phyloP scores from a whole-genome alignment of 306 rosid species.

The Cucurbita maxima region DNA sequence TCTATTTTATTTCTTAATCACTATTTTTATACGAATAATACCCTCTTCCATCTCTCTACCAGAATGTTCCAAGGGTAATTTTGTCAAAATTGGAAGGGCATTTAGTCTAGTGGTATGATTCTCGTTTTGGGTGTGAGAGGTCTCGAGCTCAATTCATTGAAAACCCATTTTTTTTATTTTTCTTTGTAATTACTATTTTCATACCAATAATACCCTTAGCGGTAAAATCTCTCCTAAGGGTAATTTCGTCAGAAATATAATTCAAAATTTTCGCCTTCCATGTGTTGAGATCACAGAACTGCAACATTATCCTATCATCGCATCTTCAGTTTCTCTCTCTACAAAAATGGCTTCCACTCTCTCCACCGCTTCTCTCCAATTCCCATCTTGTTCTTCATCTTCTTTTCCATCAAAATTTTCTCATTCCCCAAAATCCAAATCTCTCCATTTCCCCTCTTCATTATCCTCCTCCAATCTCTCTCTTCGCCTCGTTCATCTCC shows the following conservation, averaged over 20 bases:
- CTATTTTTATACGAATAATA: no score
- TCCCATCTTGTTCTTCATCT: slow-evolving; percentile 27
- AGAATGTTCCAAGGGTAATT: no score
- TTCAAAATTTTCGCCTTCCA: background rate
- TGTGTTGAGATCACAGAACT: background rate
- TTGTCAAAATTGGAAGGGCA: no score
- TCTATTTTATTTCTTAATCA: no score
- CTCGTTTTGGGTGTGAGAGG: no score
- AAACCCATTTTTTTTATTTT: no score
- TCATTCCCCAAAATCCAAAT: slow-evolving; percentile 20
- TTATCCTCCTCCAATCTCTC: slow-evolving; percentile 12
- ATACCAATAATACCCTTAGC: background rate
- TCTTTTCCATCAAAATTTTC: slow-evolving; percentile 17
- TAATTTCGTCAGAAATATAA: background rate
- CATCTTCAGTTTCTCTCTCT: background rate
- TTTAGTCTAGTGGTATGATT: no score
- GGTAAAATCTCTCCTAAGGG: background rate
- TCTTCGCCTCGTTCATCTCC: slow-evolving; percentile 38
- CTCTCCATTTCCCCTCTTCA: slow-evolving; percentile 21
- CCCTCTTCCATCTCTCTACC: no score
- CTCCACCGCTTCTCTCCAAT: slow-evolving; percentile 31
- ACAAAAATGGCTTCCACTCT: slow-evolving; percentile 41
- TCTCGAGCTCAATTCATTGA: no score
- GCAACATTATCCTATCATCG: slow-evolving; percentile 1
- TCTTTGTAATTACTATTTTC: background rate